Percentiles rank a stretch among this genome's conserved stretches.
Evolutionary conservation across 805 yeast genomes (phyloP).

Genomic region (Kregervanrija fluxuum): DNA sequence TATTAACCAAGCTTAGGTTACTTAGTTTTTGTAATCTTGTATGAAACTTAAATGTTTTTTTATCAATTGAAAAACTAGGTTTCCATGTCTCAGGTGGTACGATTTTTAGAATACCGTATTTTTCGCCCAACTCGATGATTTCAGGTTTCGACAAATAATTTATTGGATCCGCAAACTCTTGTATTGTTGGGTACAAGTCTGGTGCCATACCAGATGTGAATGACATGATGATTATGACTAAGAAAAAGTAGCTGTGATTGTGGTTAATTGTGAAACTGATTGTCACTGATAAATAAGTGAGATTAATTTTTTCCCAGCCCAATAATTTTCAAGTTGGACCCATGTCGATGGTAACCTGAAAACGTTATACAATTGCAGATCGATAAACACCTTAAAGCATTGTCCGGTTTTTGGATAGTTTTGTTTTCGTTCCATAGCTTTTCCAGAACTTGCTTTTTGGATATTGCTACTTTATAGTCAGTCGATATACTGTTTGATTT

Average conservation of each 20-base stretch:
- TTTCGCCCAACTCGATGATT: slow-evolving; percentile 33
- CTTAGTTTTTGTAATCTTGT: slow-evolving; percentile 62
- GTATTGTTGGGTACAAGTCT: slow-evolving; percentile 35
- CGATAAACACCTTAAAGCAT: too few species aligned
- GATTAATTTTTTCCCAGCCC: too few species aligned
- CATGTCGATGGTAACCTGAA: too few species aligned
- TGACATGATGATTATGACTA: slow-evolving; percentile 2
- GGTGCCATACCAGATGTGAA: slow-evolving; percentile 29
- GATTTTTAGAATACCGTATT: slow-evolving; percentile 46
- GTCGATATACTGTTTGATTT: too few species aligned
- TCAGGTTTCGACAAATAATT: slow-evolving; percentile 37
- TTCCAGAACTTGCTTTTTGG: too few species aligned
- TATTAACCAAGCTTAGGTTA: slow-evolving; percentile 54
- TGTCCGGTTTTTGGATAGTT: too few species aligned
- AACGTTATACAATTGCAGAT: too few species aligned
- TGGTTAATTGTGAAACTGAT: too few species aligned
- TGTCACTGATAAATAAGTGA: too few species aligned
- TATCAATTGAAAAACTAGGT: slow-evolving; percentile 50
- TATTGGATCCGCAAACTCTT: slow-evolving; percentile 45
- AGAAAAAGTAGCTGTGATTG: slow-evolving; percentile 3
- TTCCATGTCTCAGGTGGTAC: slow-evolving; percentile 47
- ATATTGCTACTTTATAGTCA: too few species aligned
- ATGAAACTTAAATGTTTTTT: slow-evolving; percentile 49
- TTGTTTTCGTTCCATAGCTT: too few species aligned
- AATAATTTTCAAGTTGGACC: too few species aligned